Evolutionary conservation across 2,329 filamentous ascomycete genomes (phyloP).

Genomic region (Aspergillus flavus): DNA sequence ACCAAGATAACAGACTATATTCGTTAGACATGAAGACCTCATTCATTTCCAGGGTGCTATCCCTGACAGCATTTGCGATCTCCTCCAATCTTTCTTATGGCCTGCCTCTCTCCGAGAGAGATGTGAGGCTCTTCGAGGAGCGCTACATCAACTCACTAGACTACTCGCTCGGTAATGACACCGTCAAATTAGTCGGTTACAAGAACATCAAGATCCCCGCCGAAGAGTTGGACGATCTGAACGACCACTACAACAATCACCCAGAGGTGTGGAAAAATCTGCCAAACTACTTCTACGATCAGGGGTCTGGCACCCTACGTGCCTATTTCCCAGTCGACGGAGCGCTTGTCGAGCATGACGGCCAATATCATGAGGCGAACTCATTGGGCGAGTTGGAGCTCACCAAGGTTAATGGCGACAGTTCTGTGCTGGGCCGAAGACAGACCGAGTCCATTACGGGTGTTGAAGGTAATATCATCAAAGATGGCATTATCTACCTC

Average conservation of each 20-base stretch:
- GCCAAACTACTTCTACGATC: constrained; percentile 1
- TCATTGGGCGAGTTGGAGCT: background rate
- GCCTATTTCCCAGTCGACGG: background rate
- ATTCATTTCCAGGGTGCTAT: background rate
- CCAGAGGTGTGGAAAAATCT: background rate
- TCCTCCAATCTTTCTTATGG: background rate
- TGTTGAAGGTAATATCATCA: background rate
- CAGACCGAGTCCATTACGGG: background rate
- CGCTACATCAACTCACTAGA: background rate
- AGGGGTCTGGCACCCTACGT: background rate
- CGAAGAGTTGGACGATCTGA: background rate
- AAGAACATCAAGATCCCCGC: background rate
- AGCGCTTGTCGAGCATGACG: background rate
- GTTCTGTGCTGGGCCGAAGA: background rate
- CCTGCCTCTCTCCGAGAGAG: background rate
- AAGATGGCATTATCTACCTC: background rate
- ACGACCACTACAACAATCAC: constrained; percentile 2
- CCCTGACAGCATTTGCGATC: background rate
- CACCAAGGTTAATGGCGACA: background rate
- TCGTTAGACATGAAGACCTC: background rate
- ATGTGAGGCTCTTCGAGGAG: background rate
- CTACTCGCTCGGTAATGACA: background rate
- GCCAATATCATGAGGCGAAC: background rate
- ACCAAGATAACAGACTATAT: too few relatives aligned
- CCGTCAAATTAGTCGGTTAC: background rate